These are phyloP conservation scores for Lagerstroemia speciosa DNA, from an alignment of 345 rosid species.

Conservation along the genomic window DNA sequence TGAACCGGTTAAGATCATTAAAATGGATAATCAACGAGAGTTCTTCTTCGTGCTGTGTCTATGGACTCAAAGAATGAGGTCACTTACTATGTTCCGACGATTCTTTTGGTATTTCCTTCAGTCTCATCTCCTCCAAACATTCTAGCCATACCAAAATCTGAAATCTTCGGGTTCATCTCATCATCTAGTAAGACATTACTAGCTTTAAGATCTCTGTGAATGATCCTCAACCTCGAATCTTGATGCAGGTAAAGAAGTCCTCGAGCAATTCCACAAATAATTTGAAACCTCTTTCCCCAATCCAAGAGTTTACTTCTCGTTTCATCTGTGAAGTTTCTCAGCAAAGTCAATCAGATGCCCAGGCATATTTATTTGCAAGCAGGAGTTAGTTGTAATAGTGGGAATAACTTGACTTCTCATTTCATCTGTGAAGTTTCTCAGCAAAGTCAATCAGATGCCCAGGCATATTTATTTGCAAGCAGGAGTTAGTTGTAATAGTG, in stretches of 20 bases:
- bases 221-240: slow-evolving; percentile 34
- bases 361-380: too few species aligned
- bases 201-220: slow-evolving; percentile 39
- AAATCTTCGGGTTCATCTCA: slow-evolving; percentile 32
- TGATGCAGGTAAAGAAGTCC: slow-evolving; percentile 50
- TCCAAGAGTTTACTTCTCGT: background rate
- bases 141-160: slow-evolving; percentile 51
- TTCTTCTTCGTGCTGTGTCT: too few species aligned
- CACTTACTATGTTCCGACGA: slow-evolving; percentile 44
- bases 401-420: too few species aligned
- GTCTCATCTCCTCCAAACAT: slow-evolving; percentile 33
- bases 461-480: slow-evolving; percentile 13
- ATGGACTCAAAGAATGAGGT: too few species aligned
- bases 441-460: too few species aligned
- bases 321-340: too few species aligned
- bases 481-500: too few species aligned
- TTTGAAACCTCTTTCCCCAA: slow-evolving; percentile 23
- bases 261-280: slow-evolving; percentile 34
- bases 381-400: too few species aligned
- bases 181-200: slow-evolving; percentile 27
- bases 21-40: background rate
- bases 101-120: slow-evolving; percentile 14
- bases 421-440: too few species aligned
- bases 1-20: too few species aligned
- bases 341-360: too few species aligned